A percentile compares a stretch with the other conserved stretches of the same genome.
Evolutionary conservation across 192 early-diverging fungal genomes (phyloP).

Genomic region (Linnemannia exigua): DNA sequence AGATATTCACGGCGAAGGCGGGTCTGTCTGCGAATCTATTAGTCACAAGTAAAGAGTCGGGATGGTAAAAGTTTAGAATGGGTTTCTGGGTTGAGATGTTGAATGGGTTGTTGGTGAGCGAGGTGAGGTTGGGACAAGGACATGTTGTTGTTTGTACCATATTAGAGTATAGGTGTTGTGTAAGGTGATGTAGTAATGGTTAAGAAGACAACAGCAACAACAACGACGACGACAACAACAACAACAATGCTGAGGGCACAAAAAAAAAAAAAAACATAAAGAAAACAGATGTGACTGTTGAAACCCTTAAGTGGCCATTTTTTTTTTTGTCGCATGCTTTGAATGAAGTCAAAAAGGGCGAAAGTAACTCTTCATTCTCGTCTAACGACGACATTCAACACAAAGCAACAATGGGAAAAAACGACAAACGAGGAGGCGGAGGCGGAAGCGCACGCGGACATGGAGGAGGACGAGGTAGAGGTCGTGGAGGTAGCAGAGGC

Average conservation of each 20-base stretch:
- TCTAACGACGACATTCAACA: neutral
- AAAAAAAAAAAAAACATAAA: slow-evolving; percentile 29
- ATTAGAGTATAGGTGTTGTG: neutral
- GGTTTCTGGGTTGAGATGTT: neutral
- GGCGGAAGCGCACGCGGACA: slow-evolving; percentile 41
- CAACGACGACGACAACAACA: neutral
- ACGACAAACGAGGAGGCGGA: slow-evolving; percentile 45
- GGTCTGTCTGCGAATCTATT: slow-evolving; percentile 86
- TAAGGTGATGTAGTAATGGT: neutral
- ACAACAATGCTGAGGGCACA: neutral
- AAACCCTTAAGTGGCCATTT: slow-evolving; percentile 24
- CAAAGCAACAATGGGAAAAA: slow-evolving; percentile 45
- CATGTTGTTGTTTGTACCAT: neutral
- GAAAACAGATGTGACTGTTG: slow-evolving; percentile 36
- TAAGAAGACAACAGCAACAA: neutral
- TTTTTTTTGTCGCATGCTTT: neutral
- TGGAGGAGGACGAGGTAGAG: slow-evolving; percentile 47
- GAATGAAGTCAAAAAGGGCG: neutral
- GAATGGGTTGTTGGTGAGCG: neutral
- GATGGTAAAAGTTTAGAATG: neutral
- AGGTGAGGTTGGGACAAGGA: neutral
- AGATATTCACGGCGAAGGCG: slow-evolving; percentile 95
- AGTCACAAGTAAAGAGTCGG: neutral
- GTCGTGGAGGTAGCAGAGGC: slow-evolving; percentile 52
- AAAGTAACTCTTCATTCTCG: neutral